Evolutionary conservation across 306 rosid species (phyloP).

Genomic region (Quercus wislizeni): DNA sequence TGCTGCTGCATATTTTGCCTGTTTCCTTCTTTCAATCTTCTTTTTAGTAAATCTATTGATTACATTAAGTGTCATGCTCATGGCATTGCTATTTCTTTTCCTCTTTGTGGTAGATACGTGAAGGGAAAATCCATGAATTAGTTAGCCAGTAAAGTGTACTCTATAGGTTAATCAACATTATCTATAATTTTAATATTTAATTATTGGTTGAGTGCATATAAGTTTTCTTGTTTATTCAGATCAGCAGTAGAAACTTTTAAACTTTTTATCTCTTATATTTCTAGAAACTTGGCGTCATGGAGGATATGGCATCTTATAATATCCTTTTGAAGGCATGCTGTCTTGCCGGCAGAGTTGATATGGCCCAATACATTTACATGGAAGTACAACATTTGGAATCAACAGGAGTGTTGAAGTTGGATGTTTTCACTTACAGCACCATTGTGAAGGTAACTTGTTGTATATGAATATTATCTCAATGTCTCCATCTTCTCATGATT

Average conservation of each 20-base stretch:
- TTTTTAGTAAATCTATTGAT: background rate
- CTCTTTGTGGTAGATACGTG: background rate
- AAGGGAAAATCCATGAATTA: background rate
- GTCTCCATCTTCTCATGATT: background rate
- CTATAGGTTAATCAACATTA: background rate
- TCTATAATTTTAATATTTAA: background rate
- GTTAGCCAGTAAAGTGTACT: background rate
- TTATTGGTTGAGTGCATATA: background rate
- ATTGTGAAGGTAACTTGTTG: constrained; percentile 68
- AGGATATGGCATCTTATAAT: constrained; percentile 86
- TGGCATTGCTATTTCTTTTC: background rate
- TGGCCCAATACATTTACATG: constrained; percentile 78
- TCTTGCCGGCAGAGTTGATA: constrained; percentile 90
- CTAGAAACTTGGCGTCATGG: constrained; percentile 70
- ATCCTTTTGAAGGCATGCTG: constrained; percentile 90
- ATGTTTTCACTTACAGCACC: constrained; percentile 97
- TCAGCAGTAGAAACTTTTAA: constrained; percentile 16
- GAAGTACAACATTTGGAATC: constrained; percentile 85
- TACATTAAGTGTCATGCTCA: background rate
- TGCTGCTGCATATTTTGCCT: background rate
- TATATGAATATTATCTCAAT: constrained; percentile 7
- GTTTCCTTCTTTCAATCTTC: background rate
- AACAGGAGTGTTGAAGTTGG: constrained; percentile 67
- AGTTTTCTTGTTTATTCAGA: constrained; percentile 23
- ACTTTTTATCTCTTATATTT: constrained; percentile 25